Evolutionary conservation across 1,139 yeast genomes (phyloP).

Genomic region (Zygosaccharomyces sapae): DNA sequence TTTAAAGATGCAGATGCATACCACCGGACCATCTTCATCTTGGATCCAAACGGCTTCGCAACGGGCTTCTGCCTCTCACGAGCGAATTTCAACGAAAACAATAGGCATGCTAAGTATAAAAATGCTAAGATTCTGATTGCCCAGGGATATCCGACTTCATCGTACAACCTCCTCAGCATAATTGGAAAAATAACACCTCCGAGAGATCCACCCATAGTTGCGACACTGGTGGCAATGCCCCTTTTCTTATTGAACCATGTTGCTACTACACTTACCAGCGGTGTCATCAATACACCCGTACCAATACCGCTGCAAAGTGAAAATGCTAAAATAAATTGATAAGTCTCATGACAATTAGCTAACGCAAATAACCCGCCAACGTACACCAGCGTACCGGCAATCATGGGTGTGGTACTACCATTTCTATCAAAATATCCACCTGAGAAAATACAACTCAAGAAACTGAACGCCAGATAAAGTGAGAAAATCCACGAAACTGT

Average conservation of each 20-base stretch:
- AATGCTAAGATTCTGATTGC: constrained; percentile 56
- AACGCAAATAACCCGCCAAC: constrained; percentile 49
- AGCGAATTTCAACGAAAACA: constrained; percentile 42
- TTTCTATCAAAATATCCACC: constrained; percentile 52
- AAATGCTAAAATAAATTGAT: constrained; percentile 54
- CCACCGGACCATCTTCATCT: constrained; percentile 26
- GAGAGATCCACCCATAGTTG: constrained; percentile 60
- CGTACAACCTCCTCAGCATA: constrained; percentile 50
- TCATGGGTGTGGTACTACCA: constrained; percentile 46
- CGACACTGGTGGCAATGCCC: constrained; percentile 53
- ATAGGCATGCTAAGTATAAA: constrained; percentile 43
- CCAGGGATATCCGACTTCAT: constrained; percentile 55
- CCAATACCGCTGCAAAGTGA: constrained; percentile 53
- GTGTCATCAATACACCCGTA: constrained; percentile 53
- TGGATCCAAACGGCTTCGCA: constrained; percentile 25
- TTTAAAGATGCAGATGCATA: constrained; percentile 32
- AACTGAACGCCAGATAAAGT: constrained; percentile 53
- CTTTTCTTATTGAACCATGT: constrained; percentile 55
- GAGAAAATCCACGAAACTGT: constrained; percentile 71
- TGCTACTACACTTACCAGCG: constrained; percentile 53
- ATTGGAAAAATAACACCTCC: constrained; percentile 63
- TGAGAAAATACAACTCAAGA: constrained; percentile 54
- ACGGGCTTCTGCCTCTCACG: constrained; percentile 43
- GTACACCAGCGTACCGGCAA: constrained; percentile 43
- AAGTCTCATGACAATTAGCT: constrained; percentile 46